Conservation (phyloP, 768 basidiomycete genomes). For the Pleurotus djamor region DNA sequence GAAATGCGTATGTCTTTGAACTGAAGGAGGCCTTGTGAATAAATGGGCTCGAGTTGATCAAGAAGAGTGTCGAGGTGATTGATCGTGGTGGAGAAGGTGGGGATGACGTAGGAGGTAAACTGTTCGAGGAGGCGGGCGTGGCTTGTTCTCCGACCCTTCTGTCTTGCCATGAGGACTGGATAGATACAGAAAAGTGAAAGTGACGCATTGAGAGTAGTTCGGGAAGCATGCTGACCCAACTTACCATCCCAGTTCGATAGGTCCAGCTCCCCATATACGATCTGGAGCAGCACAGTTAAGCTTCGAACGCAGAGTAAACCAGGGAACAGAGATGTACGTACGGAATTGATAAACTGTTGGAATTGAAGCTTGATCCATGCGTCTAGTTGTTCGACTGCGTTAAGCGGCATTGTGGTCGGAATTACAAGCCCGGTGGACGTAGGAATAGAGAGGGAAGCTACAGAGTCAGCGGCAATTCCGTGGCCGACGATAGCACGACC, state of each 20-base stretch:
- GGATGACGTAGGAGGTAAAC: neutral
- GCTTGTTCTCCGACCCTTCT: neutral
- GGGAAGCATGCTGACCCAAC: too few relatives aligned
- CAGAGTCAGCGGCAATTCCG: neutral
- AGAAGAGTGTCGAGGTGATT: neutral
- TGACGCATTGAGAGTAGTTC: too few relatives aligned
- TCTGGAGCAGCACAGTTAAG: too few relatives aligned
- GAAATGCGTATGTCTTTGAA: neutral
- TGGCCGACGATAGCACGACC: neutral
- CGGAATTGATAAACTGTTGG: neutral
- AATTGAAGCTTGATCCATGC: neutral
- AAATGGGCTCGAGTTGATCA: neutral
- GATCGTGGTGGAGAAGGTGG: neutral
- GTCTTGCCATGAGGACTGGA: neutral
- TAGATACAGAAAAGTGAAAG: too few relatives aligned
- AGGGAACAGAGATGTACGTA: neutral
- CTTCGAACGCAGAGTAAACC: too few relatives aligned
- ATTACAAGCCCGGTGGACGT: too few relatives aligned
- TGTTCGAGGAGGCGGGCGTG: neutral
- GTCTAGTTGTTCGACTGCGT: neutral
- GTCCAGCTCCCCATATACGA: neutral
- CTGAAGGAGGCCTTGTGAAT: neutral
- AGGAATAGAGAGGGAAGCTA: too few relatives aligned
- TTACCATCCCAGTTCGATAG: slow-evolving; percentile 1
- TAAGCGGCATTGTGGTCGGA: neutral